Evolutionary conservation across 2,329 filamentous ascomycete genomes (phyloP), one percentile per base, ranked within the genome.

Genomic region (Xylaria sp.): DNA sequence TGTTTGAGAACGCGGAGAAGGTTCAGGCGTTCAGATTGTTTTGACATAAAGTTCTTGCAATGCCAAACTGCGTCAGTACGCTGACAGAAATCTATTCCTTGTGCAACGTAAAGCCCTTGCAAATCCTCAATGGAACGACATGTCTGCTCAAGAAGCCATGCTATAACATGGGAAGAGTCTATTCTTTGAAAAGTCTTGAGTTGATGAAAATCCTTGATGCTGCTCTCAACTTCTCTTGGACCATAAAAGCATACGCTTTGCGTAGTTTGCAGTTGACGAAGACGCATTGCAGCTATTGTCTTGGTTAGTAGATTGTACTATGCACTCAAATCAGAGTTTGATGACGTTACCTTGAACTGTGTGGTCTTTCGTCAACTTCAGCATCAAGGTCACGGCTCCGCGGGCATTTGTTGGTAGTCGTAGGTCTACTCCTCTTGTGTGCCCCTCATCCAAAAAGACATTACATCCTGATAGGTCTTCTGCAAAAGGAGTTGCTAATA

Each of bases 131-230:
- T 89, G 0, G 78, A 82, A 7, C 79, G 76, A 65, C 89, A 92
- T 0, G 88, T 90, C 61, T 91, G 87, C 50, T 89, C 82, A 0
- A 92, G 79, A 0, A 92, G 81, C 90, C 90, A 92, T 3, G 75
- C 72, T 0, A 77, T 10, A 7, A 89, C 85, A 61, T 89, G 81
- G 2, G 74, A 73, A 0, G 86, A 88, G 58, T 84, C 76, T 1
- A 85, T 62, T 1, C 2, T 27, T 4, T 75, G 71, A 0, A 38
- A 36, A 0, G 17, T 1, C 0, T 27, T 53, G 49, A 81, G 79
- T 0, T 74, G 61, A 10, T 78, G 73, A 0, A 83, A 66, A 66
- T 89, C 85, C 0, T 83, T 69, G 29, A 92, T 89, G 63, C 85
- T 89, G 29, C 87, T 84, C 36, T 90, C 81, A 0, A 91, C 88